Evolutionary conservation across 2,329 filamentous ascomycete genomes (phyloP).

Genomic region (Phaeosphaeriaceae sp.): DNA sequence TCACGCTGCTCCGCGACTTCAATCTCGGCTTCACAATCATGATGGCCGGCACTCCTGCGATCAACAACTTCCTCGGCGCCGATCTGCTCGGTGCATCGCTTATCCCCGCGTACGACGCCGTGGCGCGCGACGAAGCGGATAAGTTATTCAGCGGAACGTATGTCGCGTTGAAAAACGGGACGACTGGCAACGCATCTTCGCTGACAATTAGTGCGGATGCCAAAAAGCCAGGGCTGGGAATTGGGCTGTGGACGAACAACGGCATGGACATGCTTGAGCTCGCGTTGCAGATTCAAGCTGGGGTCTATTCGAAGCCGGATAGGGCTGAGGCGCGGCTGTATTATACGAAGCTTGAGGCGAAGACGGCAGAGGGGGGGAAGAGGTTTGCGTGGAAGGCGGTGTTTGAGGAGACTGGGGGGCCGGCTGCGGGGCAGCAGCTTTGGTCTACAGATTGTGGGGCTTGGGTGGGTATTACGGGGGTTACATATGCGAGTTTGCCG

Average conservation of each 20-base stretch:
- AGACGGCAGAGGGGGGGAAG: conserved; percentile 13
- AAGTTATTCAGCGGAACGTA: conserved; percentile 36
- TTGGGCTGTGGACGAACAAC: conserved; percentile 41
- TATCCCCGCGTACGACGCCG: conserved; percentile 32
- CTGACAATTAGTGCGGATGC: conserved; percentile 35
- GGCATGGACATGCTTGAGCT: conserved; percentile 38
- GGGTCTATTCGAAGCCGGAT: conserved; percentile 3
- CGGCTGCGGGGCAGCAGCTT: conserved; percentile 18
- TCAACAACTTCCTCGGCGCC: conserved; percentile 9
- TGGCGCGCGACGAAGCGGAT: conserved; percentile 37
- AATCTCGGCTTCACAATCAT: conserved; percentile 52
- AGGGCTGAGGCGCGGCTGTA: conserved; percentile 25
- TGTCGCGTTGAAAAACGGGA: conserved; percentile 8
- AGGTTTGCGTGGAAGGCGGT: conserved; percentile 28
- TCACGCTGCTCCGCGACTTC: conserved; percentile 54
- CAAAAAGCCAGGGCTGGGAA: conserved; percentile 33
- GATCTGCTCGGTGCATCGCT: conserved; percentile 19
- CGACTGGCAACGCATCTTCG: conserved; percentile 25
- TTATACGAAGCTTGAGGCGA: conserved; percentile 26
- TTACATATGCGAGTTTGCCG: conserved; percentile 30
- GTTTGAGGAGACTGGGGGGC: conserved; percentile 26
- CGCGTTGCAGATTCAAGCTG: conserved; percentile 18
- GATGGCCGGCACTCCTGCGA: conserved; percentile 35
- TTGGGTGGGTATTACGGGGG: conserved; percentile 30
- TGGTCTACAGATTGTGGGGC: conserved; percentile 29